A percentile compares a stretch with the other conserved stretches of the same genome.
phyloP scores from a whole-genome alignment of 2,329 filamentous ascomycete species.

The Fusarium sp. region DNA sequence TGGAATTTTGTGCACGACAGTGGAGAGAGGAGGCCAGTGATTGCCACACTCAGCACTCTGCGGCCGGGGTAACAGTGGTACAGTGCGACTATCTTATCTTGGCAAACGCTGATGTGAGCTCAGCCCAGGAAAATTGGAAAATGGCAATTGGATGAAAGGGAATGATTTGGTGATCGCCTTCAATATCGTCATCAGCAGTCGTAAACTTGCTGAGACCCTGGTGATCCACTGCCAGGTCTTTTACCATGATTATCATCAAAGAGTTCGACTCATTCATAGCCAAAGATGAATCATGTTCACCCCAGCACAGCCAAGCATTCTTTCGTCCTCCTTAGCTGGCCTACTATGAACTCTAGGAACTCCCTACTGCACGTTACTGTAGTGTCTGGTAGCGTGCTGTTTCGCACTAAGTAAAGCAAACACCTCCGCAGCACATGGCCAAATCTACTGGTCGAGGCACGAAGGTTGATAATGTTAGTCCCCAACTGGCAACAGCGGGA shows the following conservation, averaged over 20 bases:
- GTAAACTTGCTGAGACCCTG: slow-evolving; percentile 5
- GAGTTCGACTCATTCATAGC: slow-evolving; percentile 1
- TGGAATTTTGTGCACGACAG: slow-evolving; percentile 38
- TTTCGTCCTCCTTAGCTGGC: slow-evolving; percentile 1
- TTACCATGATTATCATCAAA: background rate
- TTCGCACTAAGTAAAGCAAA: slow-evolving; percentile 43
- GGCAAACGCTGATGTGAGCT: slow-evolving; percentile 23
- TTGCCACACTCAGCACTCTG: slow-evolving; percentile 27
- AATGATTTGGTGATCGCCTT: slow-evolving; percentile 4
- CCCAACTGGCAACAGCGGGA: slow-evolving; percentile 13
- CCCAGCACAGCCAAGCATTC: slow-evolving; percentile 16
- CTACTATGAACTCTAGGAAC: too few relatives aligned
- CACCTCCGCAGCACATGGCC: slow-evolving; percentile 39
- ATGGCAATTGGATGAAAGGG: background rate
- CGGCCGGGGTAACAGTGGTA: slow-evolving; percentile 20
- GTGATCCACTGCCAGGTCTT: background rate
- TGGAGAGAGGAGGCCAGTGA: slow-evolving; percentile 10
- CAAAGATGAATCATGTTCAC: slow-evolving; percentile 15
- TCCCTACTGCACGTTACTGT: slow-evolving; percentile 4
- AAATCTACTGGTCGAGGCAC: slow-evolving; percentile 35
- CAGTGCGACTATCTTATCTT: slow-evolving; percentile 32
- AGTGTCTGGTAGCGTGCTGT: slow-evolving; percentile 1
- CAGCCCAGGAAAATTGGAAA: slow-evolving; percentile 9
- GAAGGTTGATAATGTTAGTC: slow-evolving; percentile 14
- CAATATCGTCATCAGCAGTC: slow-evolving; percentile 20